A percentile compares a stretch with the other conserved stretches of the same genome.
Conservation (phyloP, 225 moss, liverwort and hornwort species). For the Asterella californica region DNA sequence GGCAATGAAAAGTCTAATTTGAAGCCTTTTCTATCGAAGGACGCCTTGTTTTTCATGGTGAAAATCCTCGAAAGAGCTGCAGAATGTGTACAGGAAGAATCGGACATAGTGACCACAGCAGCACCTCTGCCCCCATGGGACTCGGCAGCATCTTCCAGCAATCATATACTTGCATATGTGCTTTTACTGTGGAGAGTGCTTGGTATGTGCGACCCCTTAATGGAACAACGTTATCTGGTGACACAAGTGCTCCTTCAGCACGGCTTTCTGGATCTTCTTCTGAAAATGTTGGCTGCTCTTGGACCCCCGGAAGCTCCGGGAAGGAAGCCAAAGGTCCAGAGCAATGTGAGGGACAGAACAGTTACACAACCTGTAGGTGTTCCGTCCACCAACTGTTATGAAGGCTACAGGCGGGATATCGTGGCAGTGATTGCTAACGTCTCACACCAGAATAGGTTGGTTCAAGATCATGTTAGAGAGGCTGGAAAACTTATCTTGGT, state of each 20-base stretch:
- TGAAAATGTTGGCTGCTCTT: slow-evolving; percentile 65
- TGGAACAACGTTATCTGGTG: slow-evolving; percentile 19
- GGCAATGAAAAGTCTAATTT: neutral
- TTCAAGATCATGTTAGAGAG: slow-evolving; percentile 67
- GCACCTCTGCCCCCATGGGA: slow-evolving; percentile 20
- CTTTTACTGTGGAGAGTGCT: slow-evolving; percentile 56
- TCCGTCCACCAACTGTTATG: slow-evolving; percentile 51
- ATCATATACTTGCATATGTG: slow-evolving; percentile 58
- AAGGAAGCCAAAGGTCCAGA: neutral
- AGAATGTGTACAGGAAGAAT: slow-evolving; percentile 26
- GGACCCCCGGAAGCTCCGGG: slow-evolving; percentile 51
- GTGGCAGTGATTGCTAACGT: slow-evolving; percentile 83
- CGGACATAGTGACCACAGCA: neutral
- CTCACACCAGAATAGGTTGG: slow-evolving; percentile 40
- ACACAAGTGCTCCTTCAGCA: slow-evolving; percentile 46
- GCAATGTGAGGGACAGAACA: neutral
- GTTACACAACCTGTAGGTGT: slow-evolving; percentile 14
- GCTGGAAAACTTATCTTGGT: slow-evolving; percentile 64
- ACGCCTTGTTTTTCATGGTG: slow-evolving; percentile 48
- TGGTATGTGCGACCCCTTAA: slow-evolving; percentile 43
- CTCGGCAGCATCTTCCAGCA: slow-evolving; percentile 32
- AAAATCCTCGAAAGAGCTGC: slow-evolving; percentile 57
- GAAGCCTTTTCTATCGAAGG: neutral
- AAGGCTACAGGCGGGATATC: slow-evolving; percentile 83
- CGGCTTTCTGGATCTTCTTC: slow-evolving; percentile 60